phyloP scores from a whole-genome alignment of 129 eudicot species.

The Lactuca sativa region DNA sequence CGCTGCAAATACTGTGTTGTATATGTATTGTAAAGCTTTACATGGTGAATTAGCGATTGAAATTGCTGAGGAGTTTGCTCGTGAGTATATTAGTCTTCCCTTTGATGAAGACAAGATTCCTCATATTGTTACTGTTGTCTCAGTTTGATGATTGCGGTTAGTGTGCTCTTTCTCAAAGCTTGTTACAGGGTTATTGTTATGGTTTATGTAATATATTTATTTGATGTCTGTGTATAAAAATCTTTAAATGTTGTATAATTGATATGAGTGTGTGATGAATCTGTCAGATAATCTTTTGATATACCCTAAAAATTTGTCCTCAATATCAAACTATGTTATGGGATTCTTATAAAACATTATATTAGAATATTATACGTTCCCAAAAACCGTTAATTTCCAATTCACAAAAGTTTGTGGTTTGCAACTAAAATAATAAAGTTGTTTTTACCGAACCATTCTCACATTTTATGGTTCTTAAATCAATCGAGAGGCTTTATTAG shows the following conservation, averaged over 20 bases:
- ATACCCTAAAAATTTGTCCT: too few species aligned
- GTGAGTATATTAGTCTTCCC: constrained; percentile 65
- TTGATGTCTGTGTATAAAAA: constrained; percentile 10
- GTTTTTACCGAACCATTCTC: too few species aligned
- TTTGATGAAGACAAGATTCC: constrained; percentile 69
- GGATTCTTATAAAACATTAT: too few species aligned
- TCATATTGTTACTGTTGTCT: constrained; percentile 50
- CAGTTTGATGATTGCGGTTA: constrained; percentile 29
- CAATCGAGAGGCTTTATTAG: too few species aligned
- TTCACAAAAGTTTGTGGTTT: too few species aligned
- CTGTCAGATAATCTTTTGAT: too few species aligned
- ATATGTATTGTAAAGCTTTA: constrained; percentile 82
- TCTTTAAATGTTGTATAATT: background rate
- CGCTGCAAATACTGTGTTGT: constrained; percentile 57
- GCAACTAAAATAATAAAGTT: too few species aligned
- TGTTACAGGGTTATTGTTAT: background rate
- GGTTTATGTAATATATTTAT: constrained; percentile 29
- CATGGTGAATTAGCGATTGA: constrained; percentile 77
- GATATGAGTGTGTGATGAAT: background rate
- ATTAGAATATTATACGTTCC: too few species aligned
- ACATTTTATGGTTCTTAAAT: too few species aligned
- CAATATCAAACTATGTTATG: too few species aligned
- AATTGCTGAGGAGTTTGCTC: constrained; percentile 73
- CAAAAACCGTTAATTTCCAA: too few species aligned
- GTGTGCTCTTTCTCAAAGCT: background rate